A percentile compares a stretch with the other conserved stretches of the same genome.
Conservation (phyloP, 495 filamentous ascomycete genomes). For the Aspergillus affinis region DNA sequence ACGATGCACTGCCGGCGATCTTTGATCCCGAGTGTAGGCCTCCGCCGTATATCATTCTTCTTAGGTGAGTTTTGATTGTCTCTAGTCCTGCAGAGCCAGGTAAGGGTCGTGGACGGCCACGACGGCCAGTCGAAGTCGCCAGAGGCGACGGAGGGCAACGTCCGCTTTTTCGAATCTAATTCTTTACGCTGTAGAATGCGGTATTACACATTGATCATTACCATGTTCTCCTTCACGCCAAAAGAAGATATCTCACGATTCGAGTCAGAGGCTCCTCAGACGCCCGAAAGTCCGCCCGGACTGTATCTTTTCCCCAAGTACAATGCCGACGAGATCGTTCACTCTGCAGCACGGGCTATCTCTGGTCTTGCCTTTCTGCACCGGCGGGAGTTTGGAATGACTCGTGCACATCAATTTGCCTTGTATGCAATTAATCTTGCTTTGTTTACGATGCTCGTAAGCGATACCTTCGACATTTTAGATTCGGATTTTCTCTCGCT, state of each 20-base stretch:
- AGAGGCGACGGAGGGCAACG: not conserved
- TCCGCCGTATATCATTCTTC: slow-evolving; percentile 40
- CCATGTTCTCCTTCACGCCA: slow-evolving; percentile 37
- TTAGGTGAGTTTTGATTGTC: slow-evolving; percentile 28
- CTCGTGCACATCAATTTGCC: slow-evolving; percentile 43
- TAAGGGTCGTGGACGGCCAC: too few species aligned
- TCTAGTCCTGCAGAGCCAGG: not conserved
- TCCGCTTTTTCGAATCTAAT: not conserved
- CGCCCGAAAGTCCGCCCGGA: slow-evolving; percentile 35
- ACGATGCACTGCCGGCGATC: slow-evolving; percentile 30
- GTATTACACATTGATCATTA: slow-evolving; percentile 39
- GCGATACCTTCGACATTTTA: slow-evolving; percentile 35
- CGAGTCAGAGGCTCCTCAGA: slow-evolving; percentile 26
- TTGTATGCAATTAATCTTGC: slow-evolving; percentile 48
- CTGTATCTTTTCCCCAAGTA: slow-evolving; percentile 27
- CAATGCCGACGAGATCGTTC: slow-evolving; percentile 23
- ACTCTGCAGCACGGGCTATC: slow-evolving; percentile 35
- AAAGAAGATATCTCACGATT: slow-evolving; percentile 17
- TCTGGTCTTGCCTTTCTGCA: slow-evolving; percentile 34
- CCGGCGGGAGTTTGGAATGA: slow-evolving; percentile 39
- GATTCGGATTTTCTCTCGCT: slow-evolving; percentile 41
- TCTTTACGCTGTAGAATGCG: slow-evolving; percentile 37
- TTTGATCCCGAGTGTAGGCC: slow-evolving; percentile 27
- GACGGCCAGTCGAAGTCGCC: not conserved
- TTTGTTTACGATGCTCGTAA: slow-evolving; percentile 41